phyloP scores from a whole-genome alignment of 208 protist genomes.

The Acanthamoeba lenticulata region DNA sequence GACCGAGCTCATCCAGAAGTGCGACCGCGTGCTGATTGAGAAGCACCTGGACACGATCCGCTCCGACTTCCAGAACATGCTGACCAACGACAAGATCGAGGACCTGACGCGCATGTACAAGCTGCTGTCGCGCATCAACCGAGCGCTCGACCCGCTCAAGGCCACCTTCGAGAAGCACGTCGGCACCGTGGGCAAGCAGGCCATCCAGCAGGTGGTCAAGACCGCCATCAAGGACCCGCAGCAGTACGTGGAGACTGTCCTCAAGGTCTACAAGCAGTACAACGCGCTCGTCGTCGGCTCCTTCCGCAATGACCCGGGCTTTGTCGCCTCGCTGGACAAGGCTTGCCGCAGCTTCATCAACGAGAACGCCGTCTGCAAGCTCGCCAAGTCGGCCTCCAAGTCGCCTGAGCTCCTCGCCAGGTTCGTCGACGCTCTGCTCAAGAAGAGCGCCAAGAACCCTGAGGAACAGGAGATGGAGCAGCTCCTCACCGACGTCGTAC shows the following conservation, averaged over 20 bases:
- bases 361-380: conserved; percentile 84
- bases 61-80: conserved; percentile 78
- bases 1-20: conserved; percentile 77
- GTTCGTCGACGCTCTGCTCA: conserved; percentile 86
- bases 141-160: conserved; percentile 77
- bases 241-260: conserved; percentile 82
- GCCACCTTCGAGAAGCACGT: conserved; percentile 82
- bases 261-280: conserved; percentile 85
- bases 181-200: conserved; percentile 69
- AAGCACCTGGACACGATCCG: conserved; percentile 80
- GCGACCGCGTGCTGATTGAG: conserved; percentile 83
- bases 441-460: conserved; percentile 82
- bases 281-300: conserved; percentile 77
- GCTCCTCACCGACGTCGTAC: conserved; percentile 79
- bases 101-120: conserved; percentile 84
- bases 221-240: conserved; percentile 76
- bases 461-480: conserved; percentile 86
- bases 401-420: conserved; percentile 87
- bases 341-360: conserved; percentile 88
- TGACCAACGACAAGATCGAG: conserved; percentile 79
- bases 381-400: conserved; percentile 79
- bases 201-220: conserved; percentile 74
- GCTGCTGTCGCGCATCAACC: conserved; percentile 77
- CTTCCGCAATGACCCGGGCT: conserved; percentile 82
- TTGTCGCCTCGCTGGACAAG: conserved; percentile 84